A percentile compares a stretch with the other conserved stretches of the same genome.
Evolutionary conservation across 768 basidiomycete species (phyloP).

Genomic region (Psilocybe azurescens): DNA sequence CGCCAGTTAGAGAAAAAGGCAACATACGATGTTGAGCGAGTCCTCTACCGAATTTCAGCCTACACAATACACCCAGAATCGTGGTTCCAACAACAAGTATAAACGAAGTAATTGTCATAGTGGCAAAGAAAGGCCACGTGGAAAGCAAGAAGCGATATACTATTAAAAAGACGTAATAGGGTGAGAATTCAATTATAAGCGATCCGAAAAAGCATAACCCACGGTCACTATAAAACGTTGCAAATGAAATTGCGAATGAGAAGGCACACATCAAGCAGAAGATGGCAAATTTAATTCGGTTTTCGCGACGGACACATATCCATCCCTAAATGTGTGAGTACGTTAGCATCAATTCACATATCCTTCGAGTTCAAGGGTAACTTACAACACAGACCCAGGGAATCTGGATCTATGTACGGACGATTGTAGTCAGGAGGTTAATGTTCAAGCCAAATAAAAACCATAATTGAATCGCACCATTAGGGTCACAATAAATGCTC

Average conservation of each 20-base stretch:
- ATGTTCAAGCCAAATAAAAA: neutral
- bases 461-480: slow-evolving; percentile 37
- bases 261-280: slow-evolving; percentile 44
- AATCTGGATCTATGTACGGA: slow-evolving; percentile 36
- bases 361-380: slow-evolving; percentile 33
- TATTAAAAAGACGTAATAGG: slow-evolving; percentile 20
- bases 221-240: slow-evolving; percentile 51
- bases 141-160: slow-evolving; percentile 49
- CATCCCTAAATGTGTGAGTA: too few relatives aligned
- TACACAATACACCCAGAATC: slow-evolving; percentile 49
- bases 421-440: too few relatives aligned
- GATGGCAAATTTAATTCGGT: slow-evolving; percentile 38
- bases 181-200: neutral
- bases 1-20: neutral
- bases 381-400: too few relatives aligned
- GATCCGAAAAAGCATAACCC: slow-evolving; percentile 22
- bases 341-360: neutral
- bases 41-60: slow-evolving; percentile 58
- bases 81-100: slow-evolving; percentile 45
- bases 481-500: slow-evolving; percentile 41
- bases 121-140: slow-evolving; percentile 54
- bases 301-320: slow-evolving; percentile 53
- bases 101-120: slow-evolving; percentile 49
- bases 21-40: slow-evolving; percentile 55
- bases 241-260: slow-evolving; percentile 41